Conservation (phyloP, 257 asterid genomes). For the Salvia miltiorrhiza region DNA sequence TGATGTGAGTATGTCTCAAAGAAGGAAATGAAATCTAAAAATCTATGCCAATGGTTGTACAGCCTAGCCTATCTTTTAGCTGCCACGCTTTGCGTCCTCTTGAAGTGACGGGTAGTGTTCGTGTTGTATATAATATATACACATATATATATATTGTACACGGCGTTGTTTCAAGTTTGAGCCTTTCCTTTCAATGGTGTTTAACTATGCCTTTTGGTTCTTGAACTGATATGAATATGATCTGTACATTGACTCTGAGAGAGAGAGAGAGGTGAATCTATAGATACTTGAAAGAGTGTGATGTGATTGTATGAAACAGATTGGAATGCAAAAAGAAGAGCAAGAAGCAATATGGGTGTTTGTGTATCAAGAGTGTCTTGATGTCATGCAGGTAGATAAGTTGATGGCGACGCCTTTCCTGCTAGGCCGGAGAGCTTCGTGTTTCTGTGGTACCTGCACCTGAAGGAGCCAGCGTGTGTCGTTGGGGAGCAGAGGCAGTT, state of each 20-base stretch:
- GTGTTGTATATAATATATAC: constrained; percentile 18
- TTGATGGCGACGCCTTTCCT: constrained; percentile 17
- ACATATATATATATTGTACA: constrained; percentile 18
- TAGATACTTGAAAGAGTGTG: background rate
- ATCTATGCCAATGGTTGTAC: too few relatives aligned
- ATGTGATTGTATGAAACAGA: background rate
- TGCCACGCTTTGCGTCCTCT: constrained; percentile 60
- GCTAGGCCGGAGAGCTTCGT: constrained; percentile 46
- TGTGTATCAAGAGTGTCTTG: background rate
- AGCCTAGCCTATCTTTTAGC: constrained; percentile 36
- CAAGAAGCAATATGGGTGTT: constrained; percentile 2
- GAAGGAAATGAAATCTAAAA: constrained; percentile 5
- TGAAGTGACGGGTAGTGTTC: constrained; percentile 64
- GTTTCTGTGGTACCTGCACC: constrained; percentile 66
- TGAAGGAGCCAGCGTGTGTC: constrained; percentile 65
- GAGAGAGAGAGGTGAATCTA: background rate
- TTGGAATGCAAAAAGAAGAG: background rate
- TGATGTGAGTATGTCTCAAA: constrained; percentile 48
- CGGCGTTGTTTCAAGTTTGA: background rate
- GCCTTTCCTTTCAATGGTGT: background rate
- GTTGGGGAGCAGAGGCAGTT: constrained; percentile 81
- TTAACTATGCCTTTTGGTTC: too few relatives aligned
- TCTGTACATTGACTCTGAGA: background rate
- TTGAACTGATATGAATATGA: too few relatives aligned
- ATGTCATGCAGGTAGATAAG: constrained; percentile 21